A percentile compares a stretch with the other conserved stretches of the same genome.
Conservation (phyloP, 805 yeast species). For the Brettanomyces naardenensis region DNA sequence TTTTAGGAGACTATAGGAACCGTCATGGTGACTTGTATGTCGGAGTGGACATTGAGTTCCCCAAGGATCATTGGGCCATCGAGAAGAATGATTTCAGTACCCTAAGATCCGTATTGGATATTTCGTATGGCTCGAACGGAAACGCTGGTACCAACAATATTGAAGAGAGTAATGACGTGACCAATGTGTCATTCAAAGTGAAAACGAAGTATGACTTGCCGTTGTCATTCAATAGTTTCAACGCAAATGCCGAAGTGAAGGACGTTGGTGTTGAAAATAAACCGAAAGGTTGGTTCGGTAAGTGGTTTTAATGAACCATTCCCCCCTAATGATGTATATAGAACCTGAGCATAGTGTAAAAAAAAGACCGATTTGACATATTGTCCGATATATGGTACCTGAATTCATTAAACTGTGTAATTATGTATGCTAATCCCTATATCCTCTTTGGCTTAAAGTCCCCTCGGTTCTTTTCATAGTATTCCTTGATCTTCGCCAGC, state of each 20-base stretch:
- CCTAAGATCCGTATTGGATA: constrained; percentile 45
- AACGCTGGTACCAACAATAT: constrained; percentile 14
- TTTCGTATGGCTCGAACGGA: constrained; percentile 14
- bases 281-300: constrained; percentile 19
- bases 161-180: constrained; percentile 16
- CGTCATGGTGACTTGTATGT: constrained; percentile 61
- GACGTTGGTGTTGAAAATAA: constrained; percentile 22
- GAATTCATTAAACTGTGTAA: too few species aligned
- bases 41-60: constrained; percentile 68
- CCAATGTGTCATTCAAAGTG: constrained; percentile 18
- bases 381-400: too few species aligned
- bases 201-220: constrained; percentile 19
- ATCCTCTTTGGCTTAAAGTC: constrained; percentile 17
- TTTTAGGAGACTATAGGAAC: constrained; percentile 25
- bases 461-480: constrained; percentile 13
- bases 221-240: constrained; percentile 21
- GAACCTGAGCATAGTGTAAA: too few species aligned
- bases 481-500: constrained; percentile 13
- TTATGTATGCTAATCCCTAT: too few species aligned
- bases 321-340: constrained; percentile 1
- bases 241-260: constrained; percentile 17
- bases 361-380: too few species aligned
- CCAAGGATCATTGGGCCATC: constrained; percentile 75
- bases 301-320: constrained; percentile 10
- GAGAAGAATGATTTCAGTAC: constrained; percentile 59